phyloP scores from a whole-genome alignment of 805 yeast genomes.

The Candida tallmaniae region DNA sequence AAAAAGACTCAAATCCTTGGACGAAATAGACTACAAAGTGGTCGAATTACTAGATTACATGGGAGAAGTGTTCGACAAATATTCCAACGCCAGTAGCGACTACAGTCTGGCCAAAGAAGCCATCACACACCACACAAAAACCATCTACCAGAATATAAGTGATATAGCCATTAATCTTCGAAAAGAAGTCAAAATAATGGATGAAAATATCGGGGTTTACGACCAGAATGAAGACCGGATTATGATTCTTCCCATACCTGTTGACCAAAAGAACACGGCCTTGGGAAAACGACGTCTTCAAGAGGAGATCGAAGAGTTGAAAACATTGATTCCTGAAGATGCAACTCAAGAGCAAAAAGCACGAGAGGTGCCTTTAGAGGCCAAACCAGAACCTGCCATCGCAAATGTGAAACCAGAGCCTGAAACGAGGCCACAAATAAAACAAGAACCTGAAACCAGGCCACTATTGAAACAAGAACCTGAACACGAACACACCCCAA shows the following conservation, averaged over 20 bases:
- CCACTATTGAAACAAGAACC: too few relatives aligned
- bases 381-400: neutral
- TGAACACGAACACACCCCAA: too few relatives aligned
- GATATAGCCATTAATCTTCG: conserved; percentile 55
- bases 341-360: conserved; percentile 8
- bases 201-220: conserved; percentile 50
- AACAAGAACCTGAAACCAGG: too few relatives aligned
- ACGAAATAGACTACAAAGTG: conserved; percentile 48
- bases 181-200: conserved; percentile 63
- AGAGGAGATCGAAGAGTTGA: conserved; percentile 34
- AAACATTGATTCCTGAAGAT: conserved; percentile 11
- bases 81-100: conserved; percentile 23
- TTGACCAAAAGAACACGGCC: conserved; percentile 67
- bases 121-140: conserved; percentile 41
- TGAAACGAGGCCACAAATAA: too few relatives aligned
- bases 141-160: conserved; percentile 53
- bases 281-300: conserved; percentile 56
- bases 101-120: conserved; percentile 25
- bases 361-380: too few relatives aligned
- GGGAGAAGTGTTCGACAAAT: conserved; percentile 43
- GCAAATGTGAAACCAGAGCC: too few relatives aligned
- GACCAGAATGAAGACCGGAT: conserved; percentile 40
- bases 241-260: conserved; percentile 61
- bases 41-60: conserved; percentile 48
- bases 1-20: conserved; percentile 47